These are phyloP conservation scores for Xylaria sp. DNA, from an alignment of 2,329 filamentous ascomycete species.

Conservation along the genomic window DNA sequence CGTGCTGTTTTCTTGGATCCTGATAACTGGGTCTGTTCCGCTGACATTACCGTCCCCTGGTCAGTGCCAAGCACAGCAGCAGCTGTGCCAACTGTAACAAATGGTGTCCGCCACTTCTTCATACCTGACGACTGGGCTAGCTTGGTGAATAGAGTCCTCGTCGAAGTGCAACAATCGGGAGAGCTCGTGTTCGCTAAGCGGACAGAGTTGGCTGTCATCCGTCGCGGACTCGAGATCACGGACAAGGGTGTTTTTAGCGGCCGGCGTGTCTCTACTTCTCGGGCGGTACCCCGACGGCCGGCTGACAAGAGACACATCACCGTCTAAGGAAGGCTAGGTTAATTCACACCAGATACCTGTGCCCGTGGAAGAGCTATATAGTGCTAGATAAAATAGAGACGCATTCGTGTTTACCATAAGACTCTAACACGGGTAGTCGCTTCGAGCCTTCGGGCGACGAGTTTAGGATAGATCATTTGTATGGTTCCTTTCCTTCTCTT, in stretches of 20 bases:
- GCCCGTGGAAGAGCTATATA: neutral
- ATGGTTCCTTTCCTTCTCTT: too few relatives aligned
- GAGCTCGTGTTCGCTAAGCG: slow-evolving; percentile 30
- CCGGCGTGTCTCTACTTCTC: neutral
- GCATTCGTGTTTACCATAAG: too few relatives aligned
- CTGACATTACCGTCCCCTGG: neutral
- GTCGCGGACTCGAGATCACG: slow-evolving; percentile 26
- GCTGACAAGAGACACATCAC: slow-evolving; percentile 9
- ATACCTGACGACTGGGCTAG: slow-evolving; percentile 35
- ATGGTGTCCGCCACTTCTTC: slow-evolving; percentile 30
- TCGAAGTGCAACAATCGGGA: slow-evolving; percentile 16
- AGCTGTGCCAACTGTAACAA: neutral
- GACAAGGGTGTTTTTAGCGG: slow-evolving; percentile 10
- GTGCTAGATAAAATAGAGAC: neutral
- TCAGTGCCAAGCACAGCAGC: neutral
- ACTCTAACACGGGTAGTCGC: too few relatives aligned
- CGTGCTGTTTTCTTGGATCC: slow-evolving; percentile 13
- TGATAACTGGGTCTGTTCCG: slow-evolving; percentile 31
- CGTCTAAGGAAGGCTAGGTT: neutral
- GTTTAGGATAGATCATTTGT: too few relatives aligned
- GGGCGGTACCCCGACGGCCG: slow-evolving; percentile 6
- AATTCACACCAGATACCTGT: neutral
- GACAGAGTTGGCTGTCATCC: slow-evolving; percentile 22
- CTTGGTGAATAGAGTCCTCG: neutral
- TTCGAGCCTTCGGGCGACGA: too few relatives aligned